These are phyloP conservation scores for Waltergamsia citrina DNA, from an alignment of 2,329 filamentous ascomycete genomes.

Conservation along the genomic window DNA sequence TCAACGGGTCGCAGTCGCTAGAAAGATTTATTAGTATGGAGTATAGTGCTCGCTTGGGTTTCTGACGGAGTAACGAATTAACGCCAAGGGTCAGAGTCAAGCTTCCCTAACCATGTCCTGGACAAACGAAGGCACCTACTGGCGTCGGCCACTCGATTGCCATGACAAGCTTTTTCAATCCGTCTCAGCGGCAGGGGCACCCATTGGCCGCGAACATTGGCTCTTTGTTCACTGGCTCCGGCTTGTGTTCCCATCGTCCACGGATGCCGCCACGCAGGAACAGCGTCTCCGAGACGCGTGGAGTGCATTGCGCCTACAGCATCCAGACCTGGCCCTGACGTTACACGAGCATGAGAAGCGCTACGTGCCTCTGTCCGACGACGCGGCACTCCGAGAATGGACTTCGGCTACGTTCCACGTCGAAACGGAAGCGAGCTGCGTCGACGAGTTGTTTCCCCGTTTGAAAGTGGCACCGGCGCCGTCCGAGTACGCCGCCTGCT, in stretches of 20 bases:
- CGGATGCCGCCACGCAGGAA: not conserved
- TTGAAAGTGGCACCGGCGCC: not conserved
- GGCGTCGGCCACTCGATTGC: not conserved
- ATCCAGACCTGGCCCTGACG: not conserved
- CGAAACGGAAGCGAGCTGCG: not conserved
- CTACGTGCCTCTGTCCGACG: not conserved
- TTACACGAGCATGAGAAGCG: not conserved
- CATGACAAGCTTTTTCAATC: not conserved
- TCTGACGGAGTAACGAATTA: slow-evolving; percentile 3
- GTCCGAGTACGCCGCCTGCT: not conserved
- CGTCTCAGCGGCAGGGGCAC: not conserved
- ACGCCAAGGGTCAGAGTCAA: slow-evolving; percentile 1
- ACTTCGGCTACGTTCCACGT: not conserved
- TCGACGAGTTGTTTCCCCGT: not conserved
- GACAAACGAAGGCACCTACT: not conserved
- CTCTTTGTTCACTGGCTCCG: not conserved
- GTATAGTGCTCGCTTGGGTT: not conserved
- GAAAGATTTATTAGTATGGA: not conserved
- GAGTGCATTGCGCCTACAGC: not conserved
- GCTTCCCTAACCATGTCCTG: not conserved
- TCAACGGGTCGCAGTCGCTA: not conserved
- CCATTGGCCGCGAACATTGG: not conserved
- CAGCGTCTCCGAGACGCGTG: not conserved
- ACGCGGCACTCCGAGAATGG: not conserved
- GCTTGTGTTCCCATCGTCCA: not conserved